phyloP scores from a whole-genome alignment of 2,329 filamentous ascomycete genomes.

The Hypomyces perniciosus region DNA sequence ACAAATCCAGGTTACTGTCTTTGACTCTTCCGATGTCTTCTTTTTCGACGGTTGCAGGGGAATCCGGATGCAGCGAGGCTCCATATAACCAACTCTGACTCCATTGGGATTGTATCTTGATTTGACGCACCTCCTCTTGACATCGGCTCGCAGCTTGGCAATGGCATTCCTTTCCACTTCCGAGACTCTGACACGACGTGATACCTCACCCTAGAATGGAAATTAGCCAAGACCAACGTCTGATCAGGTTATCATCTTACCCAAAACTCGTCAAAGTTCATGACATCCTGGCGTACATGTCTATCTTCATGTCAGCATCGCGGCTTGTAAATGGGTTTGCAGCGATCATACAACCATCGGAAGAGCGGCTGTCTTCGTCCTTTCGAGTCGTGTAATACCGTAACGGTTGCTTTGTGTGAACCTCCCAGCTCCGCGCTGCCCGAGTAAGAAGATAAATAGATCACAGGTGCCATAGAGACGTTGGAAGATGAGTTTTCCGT shows the following conservation, averaged over 20 bases:
- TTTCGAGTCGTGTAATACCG: slow-evolving; percentile 28
- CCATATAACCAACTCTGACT: slow-evolving; percentile 35
- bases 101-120: slow-evolving; percentile 32
- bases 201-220: slow-evolving; percentile 28
- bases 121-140: slow-evolving; percentile 33
- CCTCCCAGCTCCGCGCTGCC: slow-evolving; percentile 33
- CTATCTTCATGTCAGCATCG: slow-evolving; percentile 15
- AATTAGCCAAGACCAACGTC: slow-evolving; percentile 2
- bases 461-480: slow-evolving; percentile 17
- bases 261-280: slow-evolving; percentile 39
- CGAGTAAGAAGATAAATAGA: slow-evolving; percentile 33
- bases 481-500: slow-evolving; percentile 11
- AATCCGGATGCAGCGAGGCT: slow-evolving; percentile 34
- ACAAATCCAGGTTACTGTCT: slow-evolving; percentile 35
- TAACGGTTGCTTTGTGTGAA: slow-evolving; percentile 30
- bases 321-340: not conserved
- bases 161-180: slow-evolving; percentile 30
- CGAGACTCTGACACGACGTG: slow-evolving; percentile 27
- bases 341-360: slow-evolving; percentile 33
- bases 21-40: slow-evolving; percentile 15
- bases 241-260: slow-evolving; percentile 16
- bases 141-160: slow-evolving; percentile 30
- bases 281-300: slow-evolving; percentile 33
- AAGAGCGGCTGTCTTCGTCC: slow-evolving; percentile 31
- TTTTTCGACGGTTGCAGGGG: slow-evolving; percentile 22